A percentile compares a stretch with the other conserved stretches of the same genome.
Evolutionary conservation across 2,329 filamentous ascomycete species (phyloP).

Genomic region (Monosporascus sp.): DNA sequence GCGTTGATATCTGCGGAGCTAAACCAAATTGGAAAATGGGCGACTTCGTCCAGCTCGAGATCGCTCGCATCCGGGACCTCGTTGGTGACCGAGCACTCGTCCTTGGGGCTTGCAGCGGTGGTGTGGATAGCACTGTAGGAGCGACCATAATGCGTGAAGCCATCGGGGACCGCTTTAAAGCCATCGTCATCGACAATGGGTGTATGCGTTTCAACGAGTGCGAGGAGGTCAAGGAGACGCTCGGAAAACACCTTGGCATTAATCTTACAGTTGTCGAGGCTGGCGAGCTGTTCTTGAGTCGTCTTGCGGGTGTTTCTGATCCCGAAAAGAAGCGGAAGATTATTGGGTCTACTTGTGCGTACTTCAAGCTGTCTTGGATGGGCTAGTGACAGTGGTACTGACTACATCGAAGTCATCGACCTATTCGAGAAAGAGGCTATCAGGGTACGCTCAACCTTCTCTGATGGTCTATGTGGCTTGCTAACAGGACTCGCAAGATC

Average conservation of each 20-base stretch:
- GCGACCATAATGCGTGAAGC: slow-evolving; percentile 82
- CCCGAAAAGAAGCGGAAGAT: slow-evolving; percentile 90
- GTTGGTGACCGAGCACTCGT: slow-evolving; percentile 82
- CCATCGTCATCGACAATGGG: slow-evolving; percentile 80
- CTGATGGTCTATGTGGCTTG: background rate
- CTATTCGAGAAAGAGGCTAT: slow-evolving; percentile 75
- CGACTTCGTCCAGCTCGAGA: slow-evolving; percentile 76
- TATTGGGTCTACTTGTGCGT: slow-evolving; percentile 62
- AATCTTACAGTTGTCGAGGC: slow-evolving; percentile 86
- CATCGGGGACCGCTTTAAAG: slow-evolving; percentile 76
- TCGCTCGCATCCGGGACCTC: slow-evolving; percentile 70
- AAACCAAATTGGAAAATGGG: slow-evolving; percentile 78
- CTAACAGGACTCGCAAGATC: slow-evolving; percentile 36
- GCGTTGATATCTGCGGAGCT: slow-evolving; percentile 73
- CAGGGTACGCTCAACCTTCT: slow-evolving; percentile 11
- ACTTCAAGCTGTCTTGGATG: slow-evolving; percentile 1
- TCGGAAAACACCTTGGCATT: slow-evolving; percentile 76
- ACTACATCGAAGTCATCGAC: slow-evolving; percentile 55
- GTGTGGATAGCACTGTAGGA: slow-evolving; percentile 85
- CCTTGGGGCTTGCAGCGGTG: slow-evolving; percentile 58
- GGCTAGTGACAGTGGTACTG: slow-evolving; percentile 2
- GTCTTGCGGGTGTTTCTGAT: slow-evolving; percentile 67
- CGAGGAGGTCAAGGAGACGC: slow-evolving; percentile 70
- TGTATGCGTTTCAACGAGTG: slow-evolving; percentile 84
- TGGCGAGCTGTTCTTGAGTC: slow-evolving; percentile 67